phyloP scores from a whole-genome alignment of 2,329 filamentous ascomycete species.

The Sphaerulina populicola region DNA sequence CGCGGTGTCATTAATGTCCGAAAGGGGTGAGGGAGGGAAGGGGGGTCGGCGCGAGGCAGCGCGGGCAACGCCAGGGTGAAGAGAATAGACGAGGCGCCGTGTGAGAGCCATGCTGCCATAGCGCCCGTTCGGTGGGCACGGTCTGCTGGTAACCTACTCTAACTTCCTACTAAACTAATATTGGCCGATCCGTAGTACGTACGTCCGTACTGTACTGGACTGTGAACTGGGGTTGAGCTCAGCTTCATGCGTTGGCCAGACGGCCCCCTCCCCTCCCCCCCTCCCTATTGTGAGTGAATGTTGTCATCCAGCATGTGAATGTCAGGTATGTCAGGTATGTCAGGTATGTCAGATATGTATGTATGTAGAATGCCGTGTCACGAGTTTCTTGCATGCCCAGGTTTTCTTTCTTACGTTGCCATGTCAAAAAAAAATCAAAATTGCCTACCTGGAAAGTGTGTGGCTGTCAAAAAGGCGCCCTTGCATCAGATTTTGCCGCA shows the following conservation, averaged over 20 bases:
- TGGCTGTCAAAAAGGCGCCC: background rate
- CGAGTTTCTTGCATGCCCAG: background rate
- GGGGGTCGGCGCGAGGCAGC: background rate
- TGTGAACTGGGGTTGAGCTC: background rate
- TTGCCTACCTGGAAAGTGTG: too few species aligned
- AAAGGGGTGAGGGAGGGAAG: too few species aligned
- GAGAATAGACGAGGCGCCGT: background rate
- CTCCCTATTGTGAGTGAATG: background rate
- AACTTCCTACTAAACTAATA: background rate
- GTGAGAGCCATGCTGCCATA: background rate
- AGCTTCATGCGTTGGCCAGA: background rate
- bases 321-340: background rate
- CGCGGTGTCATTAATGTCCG: constrained; percentile 4
- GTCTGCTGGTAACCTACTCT: background rate
- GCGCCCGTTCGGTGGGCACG: background rate
- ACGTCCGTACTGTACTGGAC: too few species aligned
- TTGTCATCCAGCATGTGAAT: background rate
- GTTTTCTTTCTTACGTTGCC: background rate
- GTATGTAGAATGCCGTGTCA: background rate
- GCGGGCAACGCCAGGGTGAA: background rate
- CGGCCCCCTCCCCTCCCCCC: too few species aligned
- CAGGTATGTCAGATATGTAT: too few species aligned
- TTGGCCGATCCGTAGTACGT: background rate
- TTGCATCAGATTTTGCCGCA: background rate
- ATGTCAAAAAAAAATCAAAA: too few species aligned